Percentiles rank a stretch among this genome's conserved stretches.
phyloP scores from a whole-genome alignment of 225 moss, liverwort and hornwort species.

The Straminergon stramineum region DNA sequence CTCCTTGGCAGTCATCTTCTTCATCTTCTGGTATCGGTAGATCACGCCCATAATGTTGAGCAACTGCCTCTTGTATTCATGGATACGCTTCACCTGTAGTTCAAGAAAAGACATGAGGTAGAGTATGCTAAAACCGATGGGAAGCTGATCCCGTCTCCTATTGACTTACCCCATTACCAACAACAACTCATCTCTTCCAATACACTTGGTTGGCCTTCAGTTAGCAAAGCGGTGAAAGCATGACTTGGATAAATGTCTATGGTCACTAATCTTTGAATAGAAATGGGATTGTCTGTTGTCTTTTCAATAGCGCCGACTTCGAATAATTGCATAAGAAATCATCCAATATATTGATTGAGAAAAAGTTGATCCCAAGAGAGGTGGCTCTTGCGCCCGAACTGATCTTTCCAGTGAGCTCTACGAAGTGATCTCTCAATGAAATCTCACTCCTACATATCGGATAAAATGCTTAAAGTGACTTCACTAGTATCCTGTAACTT shows the following conservation, averaged over 20 bases:
- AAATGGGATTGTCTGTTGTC: neutral
- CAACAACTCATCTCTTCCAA: neutral
- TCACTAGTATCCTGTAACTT: neutral
- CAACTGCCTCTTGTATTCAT: slow-evolving; percentile 95
- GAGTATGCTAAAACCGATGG: neutral
- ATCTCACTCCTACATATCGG: neutral
- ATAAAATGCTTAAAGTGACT: neutral
- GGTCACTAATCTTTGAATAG: neutral
- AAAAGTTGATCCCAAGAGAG: neutral
- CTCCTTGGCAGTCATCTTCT: slow-evolving; percentile 64
- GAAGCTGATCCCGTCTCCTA: neutral
- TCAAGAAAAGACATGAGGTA: neutral
- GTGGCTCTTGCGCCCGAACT: neutral
- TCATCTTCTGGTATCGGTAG: slow-evolving; percentile 84
- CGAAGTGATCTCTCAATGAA: neutral
- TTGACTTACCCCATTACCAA: neutral
- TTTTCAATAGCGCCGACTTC: neutral
- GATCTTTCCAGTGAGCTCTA: neutral
- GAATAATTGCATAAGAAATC: neutral
- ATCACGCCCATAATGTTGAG: slow-evolving; percentile 91
- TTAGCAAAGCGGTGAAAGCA: neutral
- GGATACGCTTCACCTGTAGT: slow-evolving; percentile 83
- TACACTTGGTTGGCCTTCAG: neutral
- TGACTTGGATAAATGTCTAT: neutral
- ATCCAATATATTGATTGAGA: no score